A percentile compares a stretch with the other conserved stretches of the same genome.
These are phyloP conservation scores for Deakozyma indianensis DNA, from an alignment of 805 yeast species.

Conservation along the genomic window DNA sequence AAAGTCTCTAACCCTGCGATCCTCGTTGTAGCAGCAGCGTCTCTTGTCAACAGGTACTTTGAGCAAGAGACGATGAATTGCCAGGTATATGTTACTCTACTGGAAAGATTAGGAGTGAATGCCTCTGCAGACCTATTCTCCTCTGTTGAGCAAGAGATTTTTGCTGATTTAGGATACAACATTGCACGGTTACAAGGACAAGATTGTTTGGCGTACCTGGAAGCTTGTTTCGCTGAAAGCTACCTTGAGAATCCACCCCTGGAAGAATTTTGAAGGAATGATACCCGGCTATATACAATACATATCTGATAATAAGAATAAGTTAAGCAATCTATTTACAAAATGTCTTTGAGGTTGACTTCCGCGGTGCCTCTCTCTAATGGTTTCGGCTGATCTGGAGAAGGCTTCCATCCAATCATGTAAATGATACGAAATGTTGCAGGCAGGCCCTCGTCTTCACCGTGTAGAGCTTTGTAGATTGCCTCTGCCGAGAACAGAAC, in stretches of 20 bases:
- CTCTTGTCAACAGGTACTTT: conserved; percentile 8
- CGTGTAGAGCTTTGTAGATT: conserved; percentile 58
- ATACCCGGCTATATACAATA: too few relatives aligned
- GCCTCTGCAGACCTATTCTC: background rate
- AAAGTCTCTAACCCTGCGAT: conserved; percentile 7
- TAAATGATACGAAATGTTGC: conserved; percentile 67
- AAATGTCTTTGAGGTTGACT: conserved; percentile 50
- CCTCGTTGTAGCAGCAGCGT: conserved; percentile 6
- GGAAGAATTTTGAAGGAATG: too few relatives aligned
- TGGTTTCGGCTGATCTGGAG: conserved; percentile 57
- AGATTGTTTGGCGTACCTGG: background rate
- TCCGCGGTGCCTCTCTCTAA: conserved; percentile 59
- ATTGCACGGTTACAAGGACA: background rate
- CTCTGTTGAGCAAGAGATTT: background rate
- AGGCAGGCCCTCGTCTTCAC: conserved; percentile 51
- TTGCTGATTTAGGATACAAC: background rate
- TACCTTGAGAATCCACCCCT: too few relatives aligned
- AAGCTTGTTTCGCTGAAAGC: background rate
- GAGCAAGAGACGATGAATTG: conserved; percentile 3
- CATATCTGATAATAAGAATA: too few relatives aligned
- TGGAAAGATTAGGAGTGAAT: background rate
- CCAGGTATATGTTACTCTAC: background rate
- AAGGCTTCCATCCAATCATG: conserved; percentile 83
- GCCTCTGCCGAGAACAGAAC: conserved; percentile 62
- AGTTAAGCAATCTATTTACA: conserved; percentile 12